Evolutionary conservation across 2,329 filamentous ascomycete genomes (phyloP).

Genomic region (Nigrospora sphaerica): DNA sequence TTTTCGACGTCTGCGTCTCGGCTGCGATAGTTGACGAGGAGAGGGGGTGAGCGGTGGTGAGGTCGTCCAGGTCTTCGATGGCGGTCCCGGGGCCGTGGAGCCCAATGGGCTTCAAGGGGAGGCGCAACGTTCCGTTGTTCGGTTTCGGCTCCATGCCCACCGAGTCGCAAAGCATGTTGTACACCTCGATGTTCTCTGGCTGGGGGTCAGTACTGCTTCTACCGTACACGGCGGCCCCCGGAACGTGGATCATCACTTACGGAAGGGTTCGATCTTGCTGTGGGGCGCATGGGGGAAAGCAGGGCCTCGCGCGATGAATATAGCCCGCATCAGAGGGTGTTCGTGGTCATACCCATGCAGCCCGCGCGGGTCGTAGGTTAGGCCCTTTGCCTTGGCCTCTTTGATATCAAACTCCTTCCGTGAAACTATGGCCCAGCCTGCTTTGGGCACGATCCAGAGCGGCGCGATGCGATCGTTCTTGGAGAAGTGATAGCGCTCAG

Average conservation of each 20-base stretch:
- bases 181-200: constrained; percentile 86
- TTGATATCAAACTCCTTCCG: constrained; percentile 71
- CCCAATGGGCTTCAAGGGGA: constrained; percentile 60
- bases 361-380: constrained; percentile 72
- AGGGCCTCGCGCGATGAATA: constrained; percentile 87
- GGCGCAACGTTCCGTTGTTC: constrained; percentile 81
- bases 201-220: neutral
- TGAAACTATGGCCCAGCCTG: constrained; percentile 86
- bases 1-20: no score
- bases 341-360: constrained; percentile 94
- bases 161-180: constrained; percentile 90
- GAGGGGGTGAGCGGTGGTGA: constrained; percentile 26
- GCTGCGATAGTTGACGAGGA: neutral
- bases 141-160: constrained; percentile 64
- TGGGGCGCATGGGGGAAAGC: constrained; percentile 84
- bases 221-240: neutral
- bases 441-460: constrained; percentile 86
- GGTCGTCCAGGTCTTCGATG: constrained; percentile 46
- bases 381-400: constrained; percentile 54
- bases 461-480: constrained; percentile 87
- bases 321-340: constrained; percentile 90
- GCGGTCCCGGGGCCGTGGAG: constrained; percentile 40
- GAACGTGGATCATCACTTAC: constrained; percentile 45
- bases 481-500: constrained; percentile 83
- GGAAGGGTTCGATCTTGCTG: constrained; percentile 72